phyloP scores from a whole-genome alignment of 768 basidiomycete genomes.

The Suillus sp. region DNA sequence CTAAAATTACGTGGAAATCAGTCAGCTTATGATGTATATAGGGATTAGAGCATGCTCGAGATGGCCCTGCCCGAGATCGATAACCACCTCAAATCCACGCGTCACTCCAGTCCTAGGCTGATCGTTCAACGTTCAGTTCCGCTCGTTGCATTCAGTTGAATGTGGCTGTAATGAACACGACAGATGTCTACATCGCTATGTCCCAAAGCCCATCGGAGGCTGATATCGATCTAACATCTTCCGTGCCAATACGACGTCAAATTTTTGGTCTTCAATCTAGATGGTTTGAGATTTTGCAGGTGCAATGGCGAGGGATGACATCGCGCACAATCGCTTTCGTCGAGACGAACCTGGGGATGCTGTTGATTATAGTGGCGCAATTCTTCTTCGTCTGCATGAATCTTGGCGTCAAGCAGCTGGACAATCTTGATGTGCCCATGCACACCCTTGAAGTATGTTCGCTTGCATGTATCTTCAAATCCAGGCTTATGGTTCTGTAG shows the following conservation, averaged over 20 bases:
- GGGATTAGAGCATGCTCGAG: neutral
- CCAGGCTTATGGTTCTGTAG: slow-evolving; percentile 27
- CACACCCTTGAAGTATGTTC: slow-evolving; percentile 54
- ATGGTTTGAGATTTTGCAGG: neutral
- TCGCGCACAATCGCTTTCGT: slow-evolving; percentile 14
- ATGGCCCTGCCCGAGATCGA: neutral
- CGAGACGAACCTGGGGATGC: slow-evolving; percentile 54
- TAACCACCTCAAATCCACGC: neutral
- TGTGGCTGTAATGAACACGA: neutral
- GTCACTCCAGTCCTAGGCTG: neutral
- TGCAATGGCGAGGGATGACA: slow-evolving; percentile 1
- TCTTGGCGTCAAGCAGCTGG: slow-evolving; percentile 62
- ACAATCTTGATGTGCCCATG: slow-evolving; percentile 57
- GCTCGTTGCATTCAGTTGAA: neutral
- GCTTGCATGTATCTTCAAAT: neutral
- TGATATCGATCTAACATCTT: neutral
- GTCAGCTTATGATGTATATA: neutral
- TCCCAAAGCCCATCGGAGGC: neutral
- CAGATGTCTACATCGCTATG: neutral
- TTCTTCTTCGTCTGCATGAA: slow-evolving; percentile 65
- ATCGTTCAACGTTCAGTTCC: neutral
- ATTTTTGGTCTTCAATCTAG: neutral
- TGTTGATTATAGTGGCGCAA: slow-evolving; percentile 59
- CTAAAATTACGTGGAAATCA: neutral
- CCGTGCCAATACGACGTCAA: too few species aligned